Percentiles rank a stretch among this genome's conserved stretches.
Conservation (phyloP, 2,329 filamentous ascomycete genomes). For the Penicillium hesseltinei region DNA sequence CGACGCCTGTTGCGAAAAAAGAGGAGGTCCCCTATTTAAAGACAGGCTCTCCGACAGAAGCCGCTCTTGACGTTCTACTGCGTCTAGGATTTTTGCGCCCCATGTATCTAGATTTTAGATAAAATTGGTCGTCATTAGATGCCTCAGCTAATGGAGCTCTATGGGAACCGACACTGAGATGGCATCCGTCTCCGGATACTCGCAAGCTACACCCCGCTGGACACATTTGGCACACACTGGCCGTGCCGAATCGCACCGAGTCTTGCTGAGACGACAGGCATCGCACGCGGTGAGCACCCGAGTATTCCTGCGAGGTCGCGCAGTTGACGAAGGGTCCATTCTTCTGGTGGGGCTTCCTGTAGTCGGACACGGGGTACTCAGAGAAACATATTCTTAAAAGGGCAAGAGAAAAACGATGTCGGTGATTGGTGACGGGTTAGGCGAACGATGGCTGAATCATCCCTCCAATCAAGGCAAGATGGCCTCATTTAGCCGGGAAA, state of each 20-base stretch:
- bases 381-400: background rate
- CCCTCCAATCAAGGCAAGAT: constrained; percentile 9
- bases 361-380: background rate
- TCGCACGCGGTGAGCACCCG: constrained; percentile 27
- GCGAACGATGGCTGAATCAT: constrained; percentile 8
- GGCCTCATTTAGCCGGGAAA: constrained; percentile 8
- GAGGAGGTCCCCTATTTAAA: background rate
- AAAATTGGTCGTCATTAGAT: constrained; percentile 11
- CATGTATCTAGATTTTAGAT: constrained; percentile 24
- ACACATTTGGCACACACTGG: constrained; percentile 27
- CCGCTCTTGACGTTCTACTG: constrained; percentile 26
- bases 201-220: constrained; percentile 24
- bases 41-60: constrained; percentile 18
- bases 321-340: constrained; percentile 18
- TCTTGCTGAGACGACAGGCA: constrained; percentile 27
- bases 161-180: constrained; percentile 23
- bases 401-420: background rate
- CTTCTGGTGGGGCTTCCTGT: background rate
- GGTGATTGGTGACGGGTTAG: constrained; percentile 5
- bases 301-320: constrained; percentile 23
- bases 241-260: constrained; percentile 26
- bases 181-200: constrained; percentile 26
- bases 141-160: constrained; percentile 8
- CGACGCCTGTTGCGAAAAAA: constrained; percentile 10
- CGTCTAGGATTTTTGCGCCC: constrained; percentile 23